These are phyloP conservation scores for Lentinula detonsa DNA, from an alignment of 768 basidiomycete genomes.

Conservation along the genomic window DNA sequence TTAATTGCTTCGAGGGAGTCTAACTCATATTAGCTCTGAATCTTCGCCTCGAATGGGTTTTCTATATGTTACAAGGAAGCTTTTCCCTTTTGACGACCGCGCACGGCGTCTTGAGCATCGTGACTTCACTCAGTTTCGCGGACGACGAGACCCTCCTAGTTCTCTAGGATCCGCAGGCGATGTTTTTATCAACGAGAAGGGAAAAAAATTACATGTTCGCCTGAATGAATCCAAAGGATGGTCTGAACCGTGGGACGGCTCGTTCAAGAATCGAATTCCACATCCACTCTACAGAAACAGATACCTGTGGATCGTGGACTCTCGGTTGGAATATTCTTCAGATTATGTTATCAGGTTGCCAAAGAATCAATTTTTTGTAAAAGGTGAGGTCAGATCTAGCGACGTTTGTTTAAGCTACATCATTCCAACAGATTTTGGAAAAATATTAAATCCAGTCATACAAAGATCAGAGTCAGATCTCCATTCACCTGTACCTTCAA, in stretches of 20 bases:
- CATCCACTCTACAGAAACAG: not conserved
- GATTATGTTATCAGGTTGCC: not conserved
- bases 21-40: no score
- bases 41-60: no score
- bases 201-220: not conserved
- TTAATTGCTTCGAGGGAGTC: no score
- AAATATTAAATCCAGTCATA: not conserved
- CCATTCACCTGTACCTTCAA: not conserved
- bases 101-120: not conserved
- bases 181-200: not conserved
- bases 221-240: not conserved
- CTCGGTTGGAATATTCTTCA: not conserved
- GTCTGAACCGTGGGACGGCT: not conserved
- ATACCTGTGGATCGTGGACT: not conserved
- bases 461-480: not conserved
- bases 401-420: not conserved
- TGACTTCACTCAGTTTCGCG: not conserved
- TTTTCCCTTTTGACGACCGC: not conserved
- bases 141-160: not conserved
- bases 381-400: not conserved
- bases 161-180: not conserved
- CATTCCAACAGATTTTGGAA: not conserved
- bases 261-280: not conserved
- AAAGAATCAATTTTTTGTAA: not conserved
- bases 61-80: not conserved